Conservation (phyloP, 148 eudicot species). For the Arbutus unedo region DNA sequence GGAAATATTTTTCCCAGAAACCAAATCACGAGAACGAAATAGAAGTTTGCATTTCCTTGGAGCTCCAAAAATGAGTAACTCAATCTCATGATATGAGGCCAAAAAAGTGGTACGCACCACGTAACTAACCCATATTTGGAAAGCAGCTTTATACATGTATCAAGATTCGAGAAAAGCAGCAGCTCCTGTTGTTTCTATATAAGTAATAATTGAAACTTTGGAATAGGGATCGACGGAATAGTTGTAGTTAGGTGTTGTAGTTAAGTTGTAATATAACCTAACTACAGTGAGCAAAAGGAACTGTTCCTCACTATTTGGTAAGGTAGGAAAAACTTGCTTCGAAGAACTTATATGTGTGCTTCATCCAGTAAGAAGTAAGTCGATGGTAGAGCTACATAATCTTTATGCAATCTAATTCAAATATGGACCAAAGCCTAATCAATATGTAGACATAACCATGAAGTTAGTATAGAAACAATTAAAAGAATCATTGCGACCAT, state of each 20-base stretch:
- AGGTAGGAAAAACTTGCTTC: conserved; percentile 1
- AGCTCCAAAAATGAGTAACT: not conserved
- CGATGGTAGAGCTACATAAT: not conserved
- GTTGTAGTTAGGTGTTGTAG: too few species aligned
- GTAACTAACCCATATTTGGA: not conserved
- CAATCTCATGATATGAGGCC: not conserved
- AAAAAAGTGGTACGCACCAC: not conserved
- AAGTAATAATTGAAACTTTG: not conserved
- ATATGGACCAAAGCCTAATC: not conserved
- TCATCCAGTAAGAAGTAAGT: not conserved
- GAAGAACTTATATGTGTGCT: not conserved
- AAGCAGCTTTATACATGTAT: not conserved
- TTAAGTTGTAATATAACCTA: not conserved
- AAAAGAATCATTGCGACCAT: not conserved
- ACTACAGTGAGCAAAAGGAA: not conserved
- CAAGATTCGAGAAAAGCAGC: not conserved
- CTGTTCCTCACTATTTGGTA: not conserved
- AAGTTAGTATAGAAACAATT: not conserved
- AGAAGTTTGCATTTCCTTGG: not conserved
- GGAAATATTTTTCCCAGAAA: not conserved
- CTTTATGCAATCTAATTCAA: not conserved
- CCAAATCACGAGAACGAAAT: not conserved
- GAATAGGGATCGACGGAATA: not conserved
- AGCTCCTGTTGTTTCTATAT: not conserved
- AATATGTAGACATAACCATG: not conserved